These are phyloP conservation scores for Luzula sylvatica DNA, from an alignment of 176 grass and related monocot species.

Conservation along the genomic window DNA sequence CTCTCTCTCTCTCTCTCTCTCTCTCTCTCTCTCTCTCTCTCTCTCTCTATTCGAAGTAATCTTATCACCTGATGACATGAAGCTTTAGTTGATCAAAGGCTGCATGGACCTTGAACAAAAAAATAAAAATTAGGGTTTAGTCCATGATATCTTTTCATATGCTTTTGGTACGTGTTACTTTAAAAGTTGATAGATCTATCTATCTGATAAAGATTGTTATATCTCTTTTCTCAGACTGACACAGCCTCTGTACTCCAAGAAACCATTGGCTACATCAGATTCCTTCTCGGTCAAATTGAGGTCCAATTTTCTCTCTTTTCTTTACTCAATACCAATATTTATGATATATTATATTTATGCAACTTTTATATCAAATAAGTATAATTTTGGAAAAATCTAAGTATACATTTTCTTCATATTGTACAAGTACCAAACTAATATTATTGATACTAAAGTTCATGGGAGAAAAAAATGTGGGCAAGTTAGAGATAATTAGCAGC, in stretches of 20 bases:
- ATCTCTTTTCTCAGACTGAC: slow-evolving; percentile 60
- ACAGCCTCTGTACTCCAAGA: slow-evolving; percentile 79
- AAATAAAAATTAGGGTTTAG: slow-evolving; percentile 15
- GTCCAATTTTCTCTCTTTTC: slow-evolving; percentile 31
- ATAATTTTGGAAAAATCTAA: too few relatives aligned
- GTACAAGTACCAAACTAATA: too few relatives aligned
- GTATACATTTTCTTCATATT: neutral
- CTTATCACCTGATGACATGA: too few relatives aligned
- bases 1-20: too few relatives aligned
- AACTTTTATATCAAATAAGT: too few relatives aligned
- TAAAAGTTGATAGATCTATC: slow-evolving; percentile 25
- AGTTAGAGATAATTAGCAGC: neutral
- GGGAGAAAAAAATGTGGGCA: neutral
- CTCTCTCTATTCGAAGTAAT: too few relatives aligned
- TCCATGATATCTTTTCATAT: slow-evolving; percentile 31
- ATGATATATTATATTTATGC: neutral
- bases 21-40: too few relatives aligned
- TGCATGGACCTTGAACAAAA: neutral
- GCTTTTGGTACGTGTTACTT: slow-evolving; percentile 30
- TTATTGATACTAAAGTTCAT: neutral
- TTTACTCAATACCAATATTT: neutral
- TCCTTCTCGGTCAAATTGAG: slow-evolving; percentile 70
- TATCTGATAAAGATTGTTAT: slow-evolving; percentile 36
- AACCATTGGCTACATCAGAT: slow-evolving; percentile 72
- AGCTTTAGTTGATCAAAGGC: slow-evolving; percentile 5